Evolutionary conservation across 2,329 filamentous ascomycete genomes (phyloP).

Genomic region (Drechslerella dactyloides): DNA sequence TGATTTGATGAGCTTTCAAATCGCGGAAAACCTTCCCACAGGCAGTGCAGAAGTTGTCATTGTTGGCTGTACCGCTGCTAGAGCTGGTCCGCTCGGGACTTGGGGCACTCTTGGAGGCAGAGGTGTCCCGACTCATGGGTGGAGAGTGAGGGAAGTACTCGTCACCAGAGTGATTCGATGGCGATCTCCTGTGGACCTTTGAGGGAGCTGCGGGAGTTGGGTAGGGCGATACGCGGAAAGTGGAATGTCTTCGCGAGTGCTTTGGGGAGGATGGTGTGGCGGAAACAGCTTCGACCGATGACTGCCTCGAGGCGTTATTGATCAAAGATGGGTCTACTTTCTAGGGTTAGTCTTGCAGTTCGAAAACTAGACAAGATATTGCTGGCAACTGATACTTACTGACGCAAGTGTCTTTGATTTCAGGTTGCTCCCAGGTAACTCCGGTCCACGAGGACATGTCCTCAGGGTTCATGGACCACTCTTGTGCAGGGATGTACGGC

Average conservation of each 20-base stretch:
- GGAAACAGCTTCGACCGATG: conserved; percentile 33
- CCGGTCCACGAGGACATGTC: conserved; percentile 31
- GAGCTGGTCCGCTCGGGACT: conserved; percentile 40
- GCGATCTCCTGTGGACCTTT: conserved; percentile 42
- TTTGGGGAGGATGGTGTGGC: conserved; percentile 45
- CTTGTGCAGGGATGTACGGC: conserved; percentile 40
- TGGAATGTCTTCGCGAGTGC: conserved; percentile 43
- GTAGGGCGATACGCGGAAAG: conserved; percentile 44
- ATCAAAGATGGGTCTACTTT: conserved; percentile 47
- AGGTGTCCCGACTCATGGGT: conserved; percentile 38
- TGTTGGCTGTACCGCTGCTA: conserved; percentile 50
- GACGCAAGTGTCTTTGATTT: conserved; percentile 48
- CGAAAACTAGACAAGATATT: not conserved
- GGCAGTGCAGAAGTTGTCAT: conserved; percentile 54
- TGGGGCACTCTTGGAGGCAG: conserved; percentile 32
- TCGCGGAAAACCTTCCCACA: conserved; percentile 55
- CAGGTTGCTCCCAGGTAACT: conserved; percentile 46
- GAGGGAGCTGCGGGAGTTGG: conserved; percentile 41
- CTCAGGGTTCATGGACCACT: conserved; percentile 47
- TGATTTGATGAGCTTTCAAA: conserved; percentile 83
- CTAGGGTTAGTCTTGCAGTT: conserved; percentile 22
- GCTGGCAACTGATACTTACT: conserved; percentile 31
- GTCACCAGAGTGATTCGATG: conserved; percentile 36
- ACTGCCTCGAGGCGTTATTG: conserved; percentile 47
- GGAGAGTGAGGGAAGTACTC: conserved; percentile 47